Evolutionary conservation across 495 filamentous ascomycete species (phyloP), one percentile per base, ranked within the genome.

Genomic region (Penicillium daleae): DNA sequence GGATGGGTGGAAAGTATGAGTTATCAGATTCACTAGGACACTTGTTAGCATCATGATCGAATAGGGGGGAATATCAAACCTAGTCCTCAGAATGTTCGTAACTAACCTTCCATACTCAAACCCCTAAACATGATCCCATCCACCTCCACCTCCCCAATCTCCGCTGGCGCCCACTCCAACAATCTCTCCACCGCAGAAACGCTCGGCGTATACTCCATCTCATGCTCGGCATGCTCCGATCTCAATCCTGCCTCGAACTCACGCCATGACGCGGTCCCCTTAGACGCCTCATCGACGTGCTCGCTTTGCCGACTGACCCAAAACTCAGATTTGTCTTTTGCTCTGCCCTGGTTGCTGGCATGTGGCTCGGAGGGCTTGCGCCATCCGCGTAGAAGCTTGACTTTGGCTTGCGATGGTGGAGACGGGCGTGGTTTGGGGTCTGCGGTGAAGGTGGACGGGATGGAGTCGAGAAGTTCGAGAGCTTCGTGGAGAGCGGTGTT

Each of bases 121-220:
- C 81, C 74, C 21, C 64, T 75, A 51, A 63, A 71, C 4, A 8
- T 19, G 1, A 60, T 29, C 4, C 82, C 81, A 86, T 19, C 67
- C 66, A 52, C 67, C 61, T 70, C 72, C 1, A 71, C 5, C 12
- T 60, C 44, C 24, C 59, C 81, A 61, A 73, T 70, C 57, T 68
- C 74, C 67, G 40, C 65, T 58, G 66, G 75, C 32, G 63, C 42
- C 88, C 88, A 91, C 13, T 73, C 68, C 66, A 85, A 64, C 22
- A 87, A 72, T 56, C 76, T 65, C 52, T 83, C 76, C 24, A 83
- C 81, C 21, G 78, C 79, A n/a, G 85, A 76, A 8, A 92, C 84
- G 56, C 81, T 83, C 15, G 90, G 89, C 33, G 90, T 95, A 71
- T 90, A 93, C 44, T 83, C 83, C 69, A 74, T 81, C 74, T 96